Base-by-base conservation (phyloP, 441 rosid genomes). In the Syzygium malaccense region DNA sequence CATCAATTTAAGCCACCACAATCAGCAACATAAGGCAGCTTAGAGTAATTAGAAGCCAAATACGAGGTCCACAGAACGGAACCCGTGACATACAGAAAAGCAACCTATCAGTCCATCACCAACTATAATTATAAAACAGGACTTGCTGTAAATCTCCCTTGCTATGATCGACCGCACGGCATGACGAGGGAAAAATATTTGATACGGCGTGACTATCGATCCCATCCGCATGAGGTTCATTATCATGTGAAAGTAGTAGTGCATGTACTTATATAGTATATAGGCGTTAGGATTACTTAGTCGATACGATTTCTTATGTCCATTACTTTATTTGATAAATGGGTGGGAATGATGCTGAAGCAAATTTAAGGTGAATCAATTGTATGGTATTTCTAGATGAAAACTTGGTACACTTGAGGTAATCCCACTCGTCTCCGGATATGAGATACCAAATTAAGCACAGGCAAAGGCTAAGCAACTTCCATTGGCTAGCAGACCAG, bases 141-240 rank as follows among this genome's bases (percentile, higher is more conserved):
- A 66, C 23, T 66, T 30, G 75, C 32, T 0, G 75, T 7, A 33
- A 64, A 37, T 19, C 75, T 64, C 41, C 75, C 12, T 30, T 8
- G 75, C 75, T 8, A 66, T 8, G 75, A 66, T 17, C 12, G 3
- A 30, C 32, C 3, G 23, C 0, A 0, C 0, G 6, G 41, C 3
- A 4, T 32, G 75, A 32, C 2, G 3, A 17, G 3, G 12, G 0
- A 7, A 30, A 64, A 4, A 11, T 4, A 57, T 55, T 2, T 1
- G 57, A 55, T 55, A 8, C 25, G 25, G 57, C 55, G 15, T 54
- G 55, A 54, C 6, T 54, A 54, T 54, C 19, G 7, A 5, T 54
- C 19, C 15, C 55, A 5, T 54, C 55, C 55, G 6, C 6, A 15
- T 12, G 64, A 58, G 64, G 14, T 58, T 58, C 64, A 58, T 58